Percentiles rank a stretch among this genome's conserved stretches.
Evolutionary conservation across 1,139 yeast species (phyloP).

Genomic region (Hyphopichia khmerensis): DNA sequence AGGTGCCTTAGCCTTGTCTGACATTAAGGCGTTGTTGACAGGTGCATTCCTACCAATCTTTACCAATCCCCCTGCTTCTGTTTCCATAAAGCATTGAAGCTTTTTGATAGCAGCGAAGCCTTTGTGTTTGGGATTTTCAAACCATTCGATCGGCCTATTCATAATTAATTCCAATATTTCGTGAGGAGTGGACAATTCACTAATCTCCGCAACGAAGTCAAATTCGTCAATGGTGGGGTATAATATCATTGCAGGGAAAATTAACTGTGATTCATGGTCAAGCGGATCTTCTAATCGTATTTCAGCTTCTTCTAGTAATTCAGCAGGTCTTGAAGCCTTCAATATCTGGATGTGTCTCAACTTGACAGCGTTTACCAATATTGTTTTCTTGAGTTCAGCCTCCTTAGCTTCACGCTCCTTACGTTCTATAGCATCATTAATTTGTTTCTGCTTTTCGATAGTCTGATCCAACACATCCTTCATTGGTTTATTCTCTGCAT

Average conservation of each 20-base stretch:
- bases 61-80: constrained; percentile 78
- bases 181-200: constrained; percentile 64
- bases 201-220: constrained; percentile 72
- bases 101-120: constrained; percentile 54
- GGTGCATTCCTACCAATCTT: constrained; percentile 80
- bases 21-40: constrained; percentile 61
- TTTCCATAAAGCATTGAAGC: constrained; percentile 78
- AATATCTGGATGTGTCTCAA: constrained; percentile 54
- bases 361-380: constrained; percentile 52
- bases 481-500: constrained; percentile 57
- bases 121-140: constrained; percentile 58
- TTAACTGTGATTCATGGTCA: constrained; percentile 76
- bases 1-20: constrained; percentile 67
- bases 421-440: constrained; percentile 27
- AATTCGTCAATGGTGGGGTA: constrained; percentile 87
- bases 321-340: constrained; percentile 51
- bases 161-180: constrained; percentile 57
- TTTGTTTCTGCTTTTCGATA: constrained; percentile 35
- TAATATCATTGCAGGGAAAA: constrained; percentile 75
- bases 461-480: constrained; percentile 40
- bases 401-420: constrained; percentile 34
- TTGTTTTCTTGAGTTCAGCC: constrained; percentile 28
- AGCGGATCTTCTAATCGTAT: constrained; percentile 63
- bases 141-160: constrained; percentile 72
- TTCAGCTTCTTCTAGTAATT: constrained; percentile 45